Evolutionary conservation across 2,329 filamentous ascomycete genomes (phyloP), one percentile per base, ranked within the genome.

Genomic region (Ilyonectria robusta): DNA sequence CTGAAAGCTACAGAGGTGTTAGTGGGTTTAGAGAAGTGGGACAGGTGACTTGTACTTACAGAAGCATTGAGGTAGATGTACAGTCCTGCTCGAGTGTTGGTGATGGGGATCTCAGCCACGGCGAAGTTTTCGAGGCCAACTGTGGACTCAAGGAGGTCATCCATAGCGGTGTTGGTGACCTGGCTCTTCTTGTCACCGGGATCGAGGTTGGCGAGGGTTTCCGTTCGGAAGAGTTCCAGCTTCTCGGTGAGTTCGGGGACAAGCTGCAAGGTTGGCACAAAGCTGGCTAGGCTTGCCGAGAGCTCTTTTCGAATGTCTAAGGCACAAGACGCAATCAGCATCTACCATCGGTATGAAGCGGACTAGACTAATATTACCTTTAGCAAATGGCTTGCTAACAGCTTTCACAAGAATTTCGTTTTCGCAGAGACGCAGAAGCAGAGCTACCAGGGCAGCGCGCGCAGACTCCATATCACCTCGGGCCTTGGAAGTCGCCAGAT

Each of bases 1-100:
- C 94, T 68, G 93, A 89, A 60, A 97, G 90, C 93, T 96, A 44
- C 2, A 10, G 7, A 3, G 7, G 17, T 35, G 31, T 76, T 50
- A 76, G 67, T 17, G 72, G n/a, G 48, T 13, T 6, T 6, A 31
- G 7, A 33, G 17, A 7, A 1, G 19, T 1, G n/a, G 9, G 23
- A 6, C 2, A 0, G 2, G 3, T 15, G n/a, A 19, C 11, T 44
- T 33, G 19, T 29, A 53, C 89, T 71, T 83, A 96, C 93, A 78
- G 93, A 87, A 62, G 94, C 90, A 77, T 94, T 96, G 9, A 98
- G 83, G 78, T 95, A 96, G 7, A 97, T 86, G 77, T 96, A 97
- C 62, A 97, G 84, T 6, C 93, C 94, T 58, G 93, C 93, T 78
- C 94, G 88, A 4, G 94, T 93, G 71, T 93, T 94, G 54, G 91